A percentile compares a stretch with the other conserved stretches of the same genome.
Conservation (phyloP, 768 basidiomycete species). For the Rhodotorula sphaerocarpa region DNA sequence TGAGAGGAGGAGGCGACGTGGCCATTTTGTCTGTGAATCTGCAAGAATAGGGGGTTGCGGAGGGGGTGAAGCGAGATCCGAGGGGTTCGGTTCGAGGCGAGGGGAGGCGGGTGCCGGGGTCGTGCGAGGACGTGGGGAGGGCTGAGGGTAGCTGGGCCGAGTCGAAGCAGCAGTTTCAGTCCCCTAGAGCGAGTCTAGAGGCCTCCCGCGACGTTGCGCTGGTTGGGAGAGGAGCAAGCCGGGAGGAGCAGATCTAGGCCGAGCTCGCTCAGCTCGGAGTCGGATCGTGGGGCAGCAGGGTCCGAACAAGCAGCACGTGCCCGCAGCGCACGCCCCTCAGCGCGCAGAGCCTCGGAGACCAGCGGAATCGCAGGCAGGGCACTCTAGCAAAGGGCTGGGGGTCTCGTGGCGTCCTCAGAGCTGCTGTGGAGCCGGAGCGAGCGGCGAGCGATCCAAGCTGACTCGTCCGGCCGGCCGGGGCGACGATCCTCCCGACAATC, state of each 20-base stretch:
- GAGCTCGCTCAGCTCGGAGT: not conserved
- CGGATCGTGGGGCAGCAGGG: too few species aligned
- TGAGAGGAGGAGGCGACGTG: slow-evolving; percentile 16
- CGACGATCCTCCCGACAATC: too few species aligned
- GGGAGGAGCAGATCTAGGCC: too few species aligned
- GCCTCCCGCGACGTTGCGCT: not conserved
- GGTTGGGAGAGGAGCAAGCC: slow-evolving; percentile 4
- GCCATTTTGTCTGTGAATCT: slow-evolving; percentile 2
- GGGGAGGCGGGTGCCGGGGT: not conserved
- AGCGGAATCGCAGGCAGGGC: too few species aligned
- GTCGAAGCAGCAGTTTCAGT: not conserved
- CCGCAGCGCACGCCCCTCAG: not conserved
- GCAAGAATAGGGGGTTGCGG: not conserved
- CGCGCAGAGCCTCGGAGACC: too few species aligned
- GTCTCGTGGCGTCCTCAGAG: too few species aligned
- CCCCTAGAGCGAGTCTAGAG: slow-evolving; percentile 1
- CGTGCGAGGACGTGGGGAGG: not conserved
- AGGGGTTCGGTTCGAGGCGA: not conserved
- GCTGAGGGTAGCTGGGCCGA: not conserved
- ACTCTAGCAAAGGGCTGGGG: too few species aligned
- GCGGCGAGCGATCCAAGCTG: too few species aligned
- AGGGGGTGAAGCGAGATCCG: not conserved
- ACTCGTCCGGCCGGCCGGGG: too few species aligned
- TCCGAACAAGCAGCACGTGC: not conserved
- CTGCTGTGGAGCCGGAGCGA: too few species aligned